Conservation (phyloP, 2,329 filamentous ascomycete species). For the Talaromyces sp. region DNA sequence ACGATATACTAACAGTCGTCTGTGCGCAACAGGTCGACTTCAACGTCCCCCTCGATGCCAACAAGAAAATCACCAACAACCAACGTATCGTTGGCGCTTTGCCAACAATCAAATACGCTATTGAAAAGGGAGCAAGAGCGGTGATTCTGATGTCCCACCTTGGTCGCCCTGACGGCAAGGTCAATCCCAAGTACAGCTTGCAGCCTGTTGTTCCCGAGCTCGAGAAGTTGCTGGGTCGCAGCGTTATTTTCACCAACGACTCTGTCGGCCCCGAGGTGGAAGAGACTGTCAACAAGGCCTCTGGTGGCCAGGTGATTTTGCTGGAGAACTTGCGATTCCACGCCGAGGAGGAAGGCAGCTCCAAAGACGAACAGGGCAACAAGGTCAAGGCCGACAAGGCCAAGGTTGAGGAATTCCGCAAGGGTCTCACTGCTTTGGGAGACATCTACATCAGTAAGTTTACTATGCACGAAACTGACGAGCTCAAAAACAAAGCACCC, state of each 20-base stretch:
- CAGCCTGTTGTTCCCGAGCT: constrained; percentile 87
- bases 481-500: not conserved
- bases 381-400: constrained; percentile 97
- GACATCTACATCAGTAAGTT: constrained; percentile 90
- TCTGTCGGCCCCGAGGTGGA: constrained; percentile 87
- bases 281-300: constrained; percentile 78
- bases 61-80: constrained; percentile 95
- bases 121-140: constrained; percentile 83
- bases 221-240: constrained; percentile 80
- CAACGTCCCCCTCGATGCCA: constrained; percentile 92
- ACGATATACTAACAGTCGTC: not conserved
- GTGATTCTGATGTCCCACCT: constrained; percentile 98
- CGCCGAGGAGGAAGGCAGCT: constrained; percentile 94
- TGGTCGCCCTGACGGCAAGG: constrained; percentile 85
- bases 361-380: constrained; percentile 88
- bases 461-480: not conserved
- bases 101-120: constrained; percentile 90
- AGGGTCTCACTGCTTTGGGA: constrained; percentile 87
- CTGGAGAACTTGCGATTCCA: constrained; percentile 99
- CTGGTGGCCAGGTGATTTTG: constrained; percentile 75
- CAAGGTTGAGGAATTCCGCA: constrained; percentile 88
- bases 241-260: constrained; percentile 83
- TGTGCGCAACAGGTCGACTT: constrained; percentile 74
- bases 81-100: constrained; percentile 96
- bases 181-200: constrained; percentile 89